Conservation (phyloP, 208 protist genomes). For the Naegleria lovaniensis region DNA sequence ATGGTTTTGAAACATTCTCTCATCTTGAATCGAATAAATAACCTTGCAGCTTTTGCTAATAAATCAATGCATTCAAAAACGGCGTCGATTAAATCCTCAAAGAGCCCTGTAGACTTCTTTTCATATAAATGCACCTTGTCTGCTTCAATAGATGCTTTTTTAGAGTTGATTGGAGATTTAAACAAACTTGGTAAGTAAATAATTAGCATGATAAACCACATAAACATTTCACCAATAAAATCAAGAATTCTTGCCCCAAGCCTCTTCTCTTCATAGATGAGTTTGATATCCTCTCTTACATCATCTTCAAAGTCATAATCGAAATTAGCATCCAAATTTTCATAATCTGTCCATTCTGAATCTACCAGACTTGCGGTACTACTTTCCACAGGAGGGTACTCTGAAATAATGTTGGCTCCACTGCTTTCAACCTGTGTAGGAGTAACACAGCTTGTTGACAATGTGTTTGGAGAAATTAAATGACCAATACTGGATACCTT, state of each 20-base stretch:
- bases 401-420: not conserved
- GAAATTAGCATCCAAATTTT: not conserved
- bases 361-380: not conserved
- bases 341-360: not conserved
- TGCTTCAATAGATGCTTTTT: not conserved
- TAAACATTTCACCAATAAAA: not conserved
- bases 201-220: not conserved
- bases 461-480: not conserved
- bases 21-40: conserved; percentile 10
- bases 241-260: not conserved
- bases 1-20: not conserved
- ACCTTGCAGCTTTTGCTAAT: not conserved
- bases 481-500: not conserved
- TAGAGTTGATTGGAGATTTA: not conserved
- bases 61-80: not conserved
- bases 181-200: conserved; percentile 6
- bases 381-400: not conserved
- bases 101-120: conserved; percentile 17
- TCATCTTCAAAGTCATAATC: conserved; percentile 12
- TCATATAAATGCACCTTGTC: conserved; percentile 20
- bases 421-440: not conserved
- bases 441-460: not conserved
- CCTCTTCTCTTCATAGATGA: not conserved
- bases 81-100: conserved; percentile 13
- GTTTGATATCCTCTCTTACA: not conserved